A percentile compares a stretch with the other conserved stretches of the same genome.
phyloP scores from a whole-genome alignment of 176 grass and related monocot species.

The Elymus sibiricus region DNA sequence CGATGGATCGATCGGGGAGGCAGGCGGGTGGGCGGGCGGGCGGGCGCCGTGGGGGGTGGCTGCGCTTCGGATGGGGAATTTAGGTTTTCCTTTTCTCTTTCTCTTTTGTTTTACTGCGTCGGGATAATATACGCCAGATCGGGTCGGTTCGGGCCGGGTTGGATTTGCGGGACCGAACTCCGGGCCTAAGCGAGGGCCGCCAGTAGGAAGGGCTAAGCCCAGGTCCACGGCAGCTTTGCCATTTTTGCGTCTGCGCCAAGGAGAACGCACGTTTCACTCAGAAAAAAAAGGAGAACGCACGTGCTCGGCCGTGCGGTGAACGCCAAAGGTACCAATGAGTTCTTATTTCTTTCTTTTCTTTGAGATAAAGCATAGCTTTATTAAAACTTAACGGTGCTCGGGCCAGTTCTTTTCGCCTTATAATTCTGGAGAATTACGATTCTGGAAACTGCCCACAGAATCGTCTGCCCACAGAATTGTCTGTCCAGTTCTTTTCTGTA shows the following conservation, averaged over 20 bases:
- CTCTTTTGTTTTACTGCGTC: neutral
- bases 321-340: too few relatives aligned
- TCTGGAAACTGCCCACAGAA: too few relatives aligned
- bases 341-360: too few relatives aligned
- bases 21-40: neutral
- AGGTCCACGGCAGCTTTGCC: neutral
- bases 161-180: neutral
- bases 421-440: too few relatives aligned
- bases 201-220: neutral
- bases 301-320: too few relatives aligned
- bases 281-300: too few relatives aligned
- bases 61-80: constrained; percentile 19
- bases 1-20: constrained; percentile 39
- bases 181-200: neutral
- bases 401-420: too few relatives aligned
- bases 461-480: too few relatives aligned
- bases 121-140: neutral
- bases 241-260: too few relatives aligned
- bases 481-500: too few relatives aligned
- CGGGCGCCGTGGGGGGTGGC: neutral
- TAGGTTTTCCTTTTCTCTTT: neutral
- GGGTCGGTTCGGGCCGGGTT: neutral
- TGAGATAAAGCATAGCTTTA: too few relatives aligned
- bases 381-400: too few relatives aligned
- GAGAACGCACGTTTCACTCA: neutral